Percentiles rank a stretch among this genome's conserved stretches.
phyloP scores from a whole-genome alignment of 2,329 filamentous ascomycete genomes.

The Myriosclerotinia scirpicola region DNA sequence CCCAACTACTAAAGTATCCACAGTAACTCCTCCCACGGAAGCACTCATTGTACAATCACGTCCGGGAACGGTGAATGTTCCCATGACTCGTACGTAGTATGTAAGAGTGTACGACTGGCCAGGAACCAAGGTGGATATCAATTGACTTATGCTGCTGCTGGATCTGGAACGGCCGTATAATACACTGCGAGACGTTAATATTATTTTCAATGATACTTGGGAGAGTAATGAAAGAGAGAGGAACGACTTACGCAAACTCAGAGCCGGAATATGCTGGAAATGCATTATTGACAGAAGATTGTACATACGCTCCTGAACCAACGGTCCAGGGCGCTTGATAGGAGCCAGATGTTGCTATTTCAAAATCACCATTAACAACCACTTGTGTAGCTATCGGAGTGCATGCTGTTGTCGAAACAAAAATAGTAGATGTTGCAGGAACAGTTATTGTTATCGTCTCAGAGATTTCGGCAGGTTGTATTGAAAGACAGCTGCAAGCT shows the following conservation, averaged over 20 bases:
- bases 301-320: not conserved
- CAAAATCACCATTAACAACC: conserved; percentile 4
- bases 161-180: not conserved
- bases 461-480: conserved; percentile 1
- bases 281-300: not conserved
- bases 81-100: not conserved
- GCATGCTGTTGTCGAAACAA: conserved; percentile 1
- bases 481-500: conserved; percentile 10
- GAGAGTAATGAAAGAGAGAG: not conserved
- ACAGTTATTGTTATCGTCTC: conserved; percentile 4
- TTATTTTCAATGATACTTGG: not conserved
- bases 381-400: conserved; percentile 2
- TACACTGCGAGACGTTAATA: not conserved
- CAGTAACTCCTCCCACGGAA: not conserved
- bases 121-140: not conserved
- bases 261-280: not conserved
- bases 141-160: not conserved
- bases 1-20: not conserved
- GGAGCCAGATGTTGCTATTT: conserved; percentile 1
- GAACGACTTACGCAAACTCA: not conserved
- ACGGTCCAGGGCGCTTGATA: not conserved
- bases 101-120: not conserved
- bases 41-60: not conserved
- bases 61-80: not conserved
- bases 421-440: not conserved